Percentiles rank a stretch among this genome's conserved stretches.
These are phyloP conservation scores for Scutellaria minor DNA, from an alignment of 257 asterid species.

Conservation along the genomic window DNA sequence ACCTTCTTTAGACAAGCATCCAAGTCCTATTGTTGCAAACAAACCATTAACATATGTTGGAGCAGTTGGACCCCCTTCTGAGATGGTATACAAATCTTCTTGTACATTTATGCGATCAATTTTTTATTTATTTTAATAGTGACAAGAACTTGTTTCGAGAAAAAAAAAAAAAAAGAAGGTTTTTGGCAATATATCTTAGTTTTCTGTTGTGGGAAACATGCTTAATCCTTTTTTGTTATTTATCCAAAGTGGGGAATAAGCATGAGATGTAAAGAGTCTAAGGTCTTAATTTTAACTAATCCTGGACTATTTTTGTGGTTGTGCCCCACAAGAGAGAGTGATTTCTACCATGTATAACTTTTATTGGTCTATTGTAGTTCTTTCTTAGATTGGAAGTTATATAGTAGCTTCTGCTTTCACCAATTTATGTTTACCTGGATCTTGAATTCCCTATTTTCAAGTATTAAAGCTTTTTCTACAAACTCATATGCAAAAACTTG, in stretches of 20 bases:
- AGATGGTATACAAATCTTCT: constrained; percentile 53
- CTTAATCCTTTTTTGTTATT: constrained; percentile 16
- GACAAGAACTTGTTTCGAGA: constrained; percentile 13
- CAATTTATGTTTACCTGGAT: constrained; percentile 16
- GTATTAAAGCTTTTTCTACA: background rate
- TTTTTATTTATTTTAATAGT: background rate
- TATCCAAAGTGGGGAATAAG: constrained; percentile 14
- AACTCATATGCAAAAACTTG: constrained; percentile 1
- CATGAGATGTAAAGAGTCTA: constrained; percentile 1
- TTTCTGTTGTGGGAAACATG: constrained; percentile 8
- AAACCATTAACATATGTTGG: constrained; percentile 61
- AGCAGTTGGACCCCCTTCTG: constrained; percentile 54
- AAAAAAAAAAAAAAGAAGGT: constrained; percentile 17
- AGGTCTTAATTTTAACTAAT: background rate
- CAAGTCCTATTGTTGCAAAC: constrained; percentile 52
- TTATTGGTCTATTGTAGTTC: background rate
- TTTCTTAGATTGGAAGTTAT: constrained; percentile 13
- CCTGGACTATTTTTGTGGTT: background rate
- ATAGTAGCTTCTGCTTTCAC: constrained; percentile 11
- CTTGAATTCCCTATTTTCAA: constrained; percentile 9
- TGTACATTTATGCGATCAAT: background rate
- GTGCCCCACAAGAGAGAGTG: constrained; percentile 7
- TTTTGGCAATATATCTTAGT: constrained; percentile 25
- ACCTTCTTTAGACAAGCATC: constrained; percentile 59
- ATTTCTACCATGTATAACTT: constrained; percentile 3